These are phyloP conservation scores for Sclerotinia sclerotiorum DNA, from an alignment of 2,329 filamentous ascomycete genomes.

Conservation along the genomic window DNA sequence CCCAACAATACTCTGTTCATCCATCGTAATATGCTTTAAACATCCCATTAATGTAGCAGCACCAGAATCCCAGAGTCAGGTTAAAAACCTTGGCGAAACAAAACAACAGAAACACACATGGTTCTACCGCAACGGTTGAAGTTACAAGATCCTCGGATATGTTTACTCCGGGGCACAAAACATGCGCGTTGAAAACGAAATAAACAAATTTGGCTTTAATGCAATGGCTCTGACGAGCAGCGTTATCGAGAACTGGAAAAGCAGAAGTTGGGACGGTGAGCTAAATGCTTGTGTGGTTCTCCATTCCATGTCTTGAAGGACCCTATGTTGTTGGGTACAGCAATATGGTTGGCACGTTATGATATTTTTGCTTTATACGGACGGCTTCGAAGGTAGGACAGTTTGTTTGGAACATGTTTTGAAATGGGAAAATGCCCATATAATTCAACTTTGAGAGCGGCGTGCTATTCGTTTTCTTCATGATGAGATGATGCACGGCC, in stretches of 20 bases:
- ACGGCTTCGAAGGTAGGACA: too few relatives aligned
- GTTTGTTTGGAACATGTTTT: not conserved
- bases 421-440: too few relatives aligned
- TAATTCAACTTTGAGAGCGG: too few relatives aligned
- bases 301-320: not conserved
- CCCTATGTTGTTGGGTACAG: not conserved
- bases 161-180: not conserved
- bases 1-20: too few relatives aligned
- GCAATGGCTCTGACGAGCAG: not conserved
- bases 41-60: not conserved
- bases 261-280: not conserved
- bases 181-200: not conserved
- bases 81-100: not conserved
- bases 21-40: too few relatives aligned
- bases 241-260: not conserved
- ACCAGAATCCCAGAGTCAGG: not conserved
- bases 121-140: not conserved
- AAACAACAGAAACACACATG: not conserved
- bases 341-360: not conserved
- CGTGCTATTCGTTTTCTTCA: too few relatives aligned
- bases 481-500: too few relatives aligned
- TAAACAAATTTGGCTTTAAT: not conserved
- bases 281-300: not conserved
- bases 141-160: constrained; percentile 1
- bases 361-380: not conserved